phyloP scores from a whole-genome alignment of 164 flowering plant genomes.

The Tinospora cordifolia region DNA sequence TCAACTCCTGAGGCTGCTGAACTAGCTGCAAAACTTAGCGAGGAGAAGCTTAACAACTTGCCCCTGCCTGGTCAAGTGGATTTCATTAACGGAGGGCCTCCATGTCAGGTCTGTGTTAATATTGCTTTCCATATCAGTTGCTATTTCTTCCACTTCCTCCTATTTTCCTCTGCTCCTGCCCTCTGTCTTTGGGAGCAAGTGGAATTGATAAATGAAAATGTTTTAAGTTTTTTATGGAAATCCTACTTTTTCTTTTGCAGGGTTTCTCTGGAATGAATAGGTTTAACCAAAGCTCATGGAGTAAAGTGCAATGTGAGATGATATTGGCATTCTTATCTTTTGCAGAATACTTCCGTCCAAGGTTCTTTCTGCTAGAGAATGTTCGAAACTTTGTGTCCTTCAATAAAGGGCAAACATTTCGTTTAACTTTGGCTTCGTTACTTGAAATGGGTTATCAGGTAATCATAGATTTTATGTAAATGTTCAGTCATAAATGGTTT shows the following conservation, averaged over 20 bases:
- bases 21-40: constrained; percentile 43
- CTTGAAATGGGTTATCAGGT: constrained; percentile 99
- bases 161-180: background rate
- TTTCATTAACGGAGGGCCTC: constrained; percentile 97
- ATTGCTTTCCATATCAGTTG: background rate
- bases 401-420: constrained; percentile 93
- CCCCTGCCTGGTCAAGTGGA: constrained; percentile 94
- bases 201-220: background rate
- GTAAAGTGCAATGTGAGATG: constrained; percentile 97
- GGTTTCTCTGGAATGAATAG: constrained; percentile 98
- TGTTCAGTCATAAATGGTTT: background rate
- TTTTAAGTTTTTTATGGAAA: background rate
- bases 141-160: background rate
- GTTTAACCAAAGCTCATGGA: constrained; percentile 87
- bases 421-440: constrained; percentile 77
- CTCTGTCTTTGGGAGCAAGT: background rate
- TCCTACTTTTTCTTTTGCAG: constrained; percentile 31
- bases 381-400: constrained; percentile 81
- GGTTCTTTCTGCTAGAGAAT: constrained; percentile 80
- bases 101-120: constrained; percentile 59
- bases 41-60: constrained; percentile 45
- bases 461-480: constrained; percentile 1
- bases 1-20: constrained; percentile 72
- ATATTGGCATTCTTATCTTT: constrained; percentile 87
- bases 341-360: constrained; percentile 85